phyloP scores from a whole-genome alignment of 139 green algal species.

The Picochlorum sp. region DNA sequence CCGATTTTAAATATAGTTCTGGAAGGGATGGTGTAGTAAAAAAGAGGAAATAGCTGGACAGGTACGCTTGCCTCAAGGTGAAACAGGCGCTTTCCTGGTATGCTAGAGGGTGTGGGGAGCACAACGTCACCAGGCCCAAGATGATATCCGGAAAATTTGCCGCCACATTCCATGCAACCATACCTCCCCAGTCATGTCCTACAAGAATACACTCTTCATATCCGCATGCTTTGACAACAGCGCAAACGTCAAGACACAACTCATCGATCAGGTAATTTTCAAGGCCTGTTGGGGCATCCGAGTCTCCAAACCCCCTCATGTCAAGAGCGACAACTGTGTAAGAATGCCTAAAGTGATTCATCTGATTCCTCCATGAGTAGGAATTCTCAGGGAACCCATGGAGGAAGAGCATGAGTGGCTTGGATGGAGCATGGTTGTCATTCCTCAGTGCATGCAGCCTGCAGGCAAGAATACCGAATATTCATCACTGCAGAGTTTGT shows the following conservation, averaged over 20 bases:
- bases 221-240: slow-evolving; percentile 34
- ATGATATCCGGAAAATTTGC: slow-evolving; percentile 15
- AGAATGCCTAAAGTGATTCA: slow-evolving; percentile 24
- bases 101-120: slow-evolving; percentile 23
- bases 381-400: slow-evolving; percentile 57
- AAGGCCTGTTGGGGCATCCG: slow-evolving; percentile 31
- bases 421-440: not conserved
- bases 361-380: slow-evolving; percentile 25
- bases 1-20: slow-evolving; percentile 1
- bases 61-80: slow-evolving; percentile 13
- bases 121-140: slow-evolving; percentile 18
- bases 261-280: slow-evolving; percentile 31
- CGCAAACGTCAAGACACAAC: slow-evolving; percentile 35
- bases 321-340: slow-evolving; percentile 57
- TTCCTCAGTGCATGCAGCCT: too few species aligned
- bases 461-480: not conserved
- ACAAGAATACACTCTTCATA: slow-evolving; percentile 44
- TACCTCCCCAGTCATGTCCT: slow-evolving; percentile 59
- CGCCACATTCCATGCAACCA: slow-evolving; percentile 34
- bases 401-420: slow-evolving; percentile 48
- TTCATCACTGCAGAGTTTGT: not conserved
- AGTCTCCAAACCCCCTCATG: slow-evolving; percentile 43
- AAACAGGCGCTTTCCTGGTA: slow-evolving; percentile 13
- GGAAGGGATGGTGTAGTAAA: slow-evolving; percentile 12
- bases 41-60: slow-evolving; percentile 43